phyloP scores from a whole-genome alignment of 2,329 filamentous ascomycete genomes.

The Colletotrichum lentis region DNA sequence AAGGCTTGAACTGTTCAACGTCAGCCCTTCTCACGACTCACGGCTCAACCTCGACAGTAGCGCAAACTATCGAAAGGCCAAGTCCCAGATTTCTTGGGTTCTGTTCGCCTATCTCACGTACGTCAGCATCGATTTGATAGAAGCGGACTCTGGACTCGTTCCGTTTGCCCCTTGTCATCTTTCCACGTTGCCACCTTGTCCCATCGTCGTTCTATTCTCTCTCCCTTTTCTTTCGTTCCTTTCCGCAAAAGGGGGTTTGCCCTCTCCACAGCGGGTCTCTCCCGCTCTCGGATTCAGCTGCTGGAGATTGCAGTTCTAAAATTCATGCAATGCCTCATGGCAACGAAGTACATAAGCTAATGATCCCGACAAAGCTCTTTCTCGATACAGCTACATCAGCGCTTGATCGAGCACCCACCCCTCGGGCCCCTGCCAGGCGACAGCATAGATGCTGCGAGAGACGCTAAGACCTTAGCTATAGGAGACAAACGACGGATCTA shows the following conservation, averaged over 20 bases:
- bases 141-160: not conserved
- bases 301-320: not conserved
- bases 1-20: not conserved
- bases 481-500: not conserved
- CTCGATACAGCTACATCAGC: not conserved
- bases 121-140: not conserved
- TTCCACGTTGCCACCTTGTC: not conserved
- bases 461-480: not conserved
- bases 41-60: not conserved
- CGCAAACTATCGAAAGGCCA: not conserved
- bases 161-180: too few species aligned
- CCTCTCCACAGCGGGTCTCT: not conserved
- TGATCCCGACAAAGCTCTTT: not conserved
- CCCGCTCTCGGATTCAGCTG: not conserved
- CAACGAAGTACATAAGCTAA: not conserved
- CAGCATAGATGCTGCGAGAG: too few species aligned
- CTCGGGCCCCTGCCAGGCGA: not conserved
- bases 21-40: not conserved
- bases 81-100: not conserved
- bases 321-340: too few species aligned
- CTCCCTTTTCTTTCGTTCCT: not conserved
- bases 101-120: not conserved
- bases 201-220: not conserved
- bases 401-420: not conserved
- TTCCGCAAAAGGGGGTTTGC: not conserved